Conservation (phyloP, 768 basidiomycete species). For the Serendipita vermifera region DNA sequence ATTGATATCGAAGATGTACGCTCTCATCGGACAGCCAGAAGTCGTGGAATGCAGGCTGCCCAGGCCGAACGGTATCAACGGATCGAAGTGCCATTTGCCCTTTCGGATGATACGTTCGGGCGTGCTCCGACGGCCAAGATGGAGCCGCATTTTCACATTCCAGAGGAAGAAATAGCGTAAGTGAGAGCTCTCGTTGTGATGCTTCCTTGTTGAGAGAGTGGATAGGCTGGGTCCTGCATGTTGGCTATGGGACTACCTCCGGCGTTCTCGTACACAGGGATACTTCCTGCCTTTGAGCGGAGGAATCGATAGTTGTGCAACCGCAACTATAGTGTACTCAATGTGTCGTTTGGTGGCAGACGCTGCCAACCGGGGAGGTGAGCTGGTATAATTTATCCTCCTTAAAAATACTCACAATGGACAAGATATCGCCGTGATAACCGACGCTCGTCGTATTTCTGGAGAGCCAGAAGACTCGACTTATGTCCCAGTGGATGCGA, state of each 20-base stretch:
- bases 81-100: slow-evolving; percentile 65
- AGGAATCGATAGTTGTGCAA: slow-evolving; percentile 95
- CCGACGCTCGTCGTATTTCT: slow-evolving; percentile 77
- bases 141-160: slow-evolving; percentile 58
- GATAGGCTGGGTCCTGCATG: slow-evolving; percentile 87
- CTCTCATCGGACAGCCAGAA: slow-evolving; percentile 70
- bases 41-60: slow-evolving; percentile 84
- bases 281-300: slow-evolving; percentile 94
- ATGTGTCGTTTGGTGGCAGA: slow-evolving; percentile 89
- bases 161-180: slow-evolving; percentile 97
- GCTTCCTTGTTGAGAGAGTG: slow-evolving; percentile 3
- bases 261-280: slow-evolving; percentile 84
- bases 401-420: slow-evolving; percentile 25
- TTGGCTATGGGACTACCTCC: slow-evolving; percentile 99
- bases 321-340: slow-evolving; percentile 87
- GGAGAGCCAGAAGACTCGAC: slow-evolving; percentile 70
- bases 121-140: slow-evolving; percentile 36
- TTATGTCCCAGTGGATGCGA: slow-evolving; percentile 77
- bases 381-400: slow-evolving; percentile 17
- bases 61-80: slow-evolving; percentile 60
- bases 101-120: slow-evolving; percentile 64
- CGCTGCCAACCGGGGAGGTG: slow-evolving; percentile 62
- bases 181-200: slow-evolving; percentile 19
- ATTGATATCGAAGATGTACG: slow-evolving; percentile 96
- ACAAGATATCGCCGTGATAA: slow-evolving; percentile 77